Conservation (phyloP, 2,329 filamentous ascomycete genomes). For the Phoma sp. region DNA sequence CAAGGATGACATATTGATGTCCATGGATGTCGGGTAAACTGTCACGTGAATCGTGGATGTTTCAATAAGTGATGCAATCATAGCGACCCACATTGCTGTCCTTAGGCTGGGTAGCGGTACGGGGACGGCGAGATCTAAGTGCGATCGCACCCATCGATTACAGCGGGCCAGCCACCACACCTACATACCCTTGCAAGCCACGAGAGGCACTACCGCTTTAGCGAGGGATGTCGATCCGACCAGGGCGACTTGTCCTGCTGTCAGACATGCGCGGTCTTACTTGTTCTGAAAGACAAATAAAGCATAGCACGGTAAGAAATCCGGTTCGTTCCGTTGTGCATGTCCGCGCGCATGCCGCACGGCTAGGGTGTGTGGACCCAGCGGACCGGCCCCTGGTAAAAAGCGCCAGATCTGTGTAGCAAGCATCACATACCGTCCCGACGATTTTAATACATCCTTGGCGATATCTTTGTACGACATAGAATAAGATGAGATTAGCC, state of each 20-base stretch:
- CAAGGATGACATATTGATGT: slow-evolving; percentile 6
- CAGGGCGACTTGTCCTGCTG: slow-evolving; percentile 24
- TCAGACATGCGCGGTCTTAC: slow-evolving; percentile 8
- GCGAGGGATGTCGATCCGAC: slow-evolving; percentile 29
- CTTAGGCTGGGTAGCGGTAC: slow-evolving; percentile 8
- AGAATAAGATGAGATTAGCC: slow-evolving; percentile 27
- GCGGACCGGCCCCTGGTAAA: slow-evolving; percentile 38
- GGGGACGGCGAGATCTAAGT: slow-evolving; percentile 14
- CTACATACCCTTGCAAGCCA: slow-evolving; percentile 31
- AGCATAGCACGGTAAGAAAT: slow-evolving; percentile 30
- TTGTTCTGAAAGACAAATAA: slow-evolving; percentile 21
- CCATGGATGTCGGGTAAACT: background rate
- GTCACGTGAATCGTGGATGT: slow-evolving; percentile 19
- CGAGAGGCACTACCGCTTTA: slow-evolving; percentile 34
- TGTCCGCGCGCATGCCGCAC: slow-evolving; percentile 23
- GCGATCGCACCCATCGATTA: slow-evolving; percentile 15
- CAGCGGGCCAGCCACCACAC: slow-evolving; percentile 23
- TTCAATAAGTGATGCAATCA: slow-evolving; percentile 2
- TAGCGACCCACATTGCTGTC: background rate
- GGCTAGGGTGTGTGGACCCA: slow-evolving; percentile 22
- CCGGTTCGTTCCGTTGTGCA: slow-evolving; percentile 26
- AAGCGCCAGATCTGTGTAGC: slow-evolving; percentile 37
- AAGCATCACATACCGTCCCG: slow-evolving; percentile 32
- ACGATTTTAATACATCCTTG: slow-evolving; percentile 37
- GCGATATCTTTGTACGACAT: slow-evolving; percentile 46